phyloP scores from a whole-genome alignment of 208 protist species.

The Trypanosoma caninum region DNA sequence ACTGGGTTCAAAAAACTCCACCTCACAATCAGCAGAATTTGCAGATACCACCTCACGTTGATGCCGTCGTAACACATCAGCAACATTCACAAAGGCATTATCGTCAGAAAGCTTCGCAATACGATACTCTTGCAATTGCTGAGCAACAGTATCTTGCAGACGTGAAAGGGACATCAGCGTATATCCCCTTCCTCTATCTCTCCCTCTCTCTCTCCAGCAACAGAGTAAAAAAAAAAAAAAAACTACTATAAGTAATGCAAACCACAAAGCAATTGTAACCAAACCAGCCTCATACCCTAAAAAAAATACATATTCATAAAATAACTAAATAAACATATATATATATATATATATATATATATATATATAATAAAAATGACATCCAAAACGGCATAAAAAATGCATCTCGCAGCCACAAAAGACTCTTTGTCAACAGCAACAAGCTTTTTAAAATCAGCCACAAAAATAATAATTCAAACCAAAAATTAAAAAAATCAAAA shows the following conservation, averaged over 20 bases:
- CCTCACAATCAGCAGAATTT: conserved; percentile 1
- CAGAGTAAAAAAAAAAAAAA: neutral
- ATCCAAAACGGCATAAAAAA: conserved; percentile 18
- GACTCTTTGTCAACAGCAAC: too few relatives aligned
- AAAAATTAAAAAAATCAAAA: neutral
- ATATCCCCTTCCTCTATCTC: too few relatives aligned
- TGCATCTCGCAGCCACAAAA: conserved; percentile 2
- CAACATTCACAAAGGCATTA: conserved; percentile 75
- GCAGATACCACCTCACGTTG: conserved; percentile 8
- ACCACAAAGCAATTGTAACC: neutral
- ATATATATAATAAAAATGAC: conserved; percentile 21
- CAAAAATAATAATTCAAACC: too few relatives aligned
- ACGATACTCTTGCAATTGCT: conserved; percentile 26
- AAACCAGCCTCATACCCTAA: neutral
- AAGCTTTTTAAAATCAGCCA: too few relatives aligned
- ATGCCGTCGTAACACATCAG: conserved; percentile 32
- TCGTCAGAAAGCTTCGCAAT: conserved; percentile 55
- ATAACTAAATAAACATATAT: too few relatives aligned
- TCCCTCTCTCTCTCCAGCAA: too few relatives aligned
- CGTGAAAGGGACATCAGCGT: neutral
- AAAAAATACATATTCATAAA: conserved; percentile 20
- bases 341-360: conserved; percentile 3
- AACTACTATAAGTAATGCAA: neutral
- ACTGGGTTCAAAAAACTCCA: conserved; percentile 14
- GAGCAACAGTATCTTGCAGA: neutral